Evolutionary conservation across 352 stramenopile species (phyloP), one percentile per base, ranked within the genome.

Genomic region (Pythium utonaiense): DNA sequence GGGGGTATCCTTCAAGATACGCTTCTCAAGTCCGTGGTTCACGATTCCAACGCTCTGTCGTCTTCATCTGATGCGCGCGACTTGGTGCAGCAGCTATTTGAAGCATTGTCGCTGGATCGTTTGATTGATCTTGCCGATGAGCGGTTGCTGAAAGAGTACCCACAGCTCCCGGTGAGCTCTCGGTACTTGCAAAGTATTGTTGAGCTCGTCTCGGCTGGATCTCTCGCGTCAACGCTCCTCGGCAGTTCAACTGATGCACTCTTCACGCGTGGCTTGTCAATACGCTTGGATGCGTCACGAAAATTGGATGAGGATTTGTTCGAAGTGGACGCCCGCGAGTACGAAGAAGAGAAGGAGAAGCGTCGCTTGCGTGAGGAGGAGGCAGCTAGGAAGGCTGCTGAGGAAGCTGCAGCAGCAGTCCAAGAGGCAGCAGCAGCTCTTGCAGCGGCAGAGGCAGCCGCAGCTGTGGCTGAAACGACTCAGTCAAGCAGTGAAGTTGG

Each of bases 171-270:
- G 0, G 79, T 96, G 14, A 88, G 73, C 42, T 94, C 85, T 3
- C 85, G 87, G 44, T 95, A 95, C 47, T 68, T 96, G 6, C 85
- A 96, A 76, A 88, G 81, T 44, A 71, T 96, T 14, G 63, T 88
- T 5, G 88, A 96, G 55, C 67, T 96, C 7, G 77, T 93, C n/a
- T 79, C 87, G 13, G 78, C 81, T 36, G 75, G 75, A 45, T 81
- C 77, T 1, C 71, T 93, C 21, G 82, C 78, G 13, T 78, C 87
- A 49, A 76, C 69, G 49, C 66, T 75, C 9, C 64, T 88, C n/a
- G 80, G 80, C 1, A 49, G 77, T 21, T 62, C 72, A 13, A 78
- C 72, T 0, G 77, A 88, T 22, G 52, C 69, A 8, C 60, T 91
- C 12, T 90, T 90, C 49, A 59, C 66, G 53, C 76, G 60, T 44